Evolutionary conservation across 1,284 basidiomycete species (phyloP).

Genomic region (Inonotus obliquus): DNA sequence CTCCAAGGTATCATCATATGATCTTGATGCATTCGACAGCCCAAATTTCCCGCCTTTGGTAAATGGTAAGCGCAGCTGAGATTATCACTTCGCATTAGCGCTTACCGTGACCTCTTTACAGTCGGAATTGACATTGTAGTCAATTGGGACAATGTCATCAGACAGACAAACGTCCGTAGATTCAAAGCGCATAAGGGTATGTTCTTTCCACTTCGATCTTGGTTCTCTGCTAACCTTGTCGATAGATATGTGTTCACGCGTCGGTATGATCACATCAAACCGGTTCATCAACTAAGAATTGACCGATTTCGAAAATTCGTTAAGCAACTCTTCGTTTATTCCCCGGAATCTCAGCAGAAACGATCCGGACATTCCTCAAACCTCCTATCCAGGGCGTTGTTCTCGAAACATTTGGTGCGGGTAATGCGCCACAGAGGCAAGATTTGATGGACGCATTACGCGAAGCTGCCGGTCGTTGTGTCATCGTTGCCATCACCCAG

Average conservation of each 20-base stretch:
- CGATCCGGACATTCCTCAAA: slow-evolving; percentile 67
- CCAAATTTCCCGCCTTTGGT: slow-evolving; percentile 85
- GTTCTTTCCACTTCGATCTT: slow-evolving; percentile 14
- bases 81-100: neutral
- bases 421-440: slow-evolving; percentile 72
- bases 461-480: slow-evolving; percentile 76
- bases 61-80: slow-evolving; percentile 46
- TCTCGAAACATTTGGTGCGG: slow-evolving; percentile 86
- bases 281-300: neutral
- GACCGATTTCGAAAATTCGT: neutral
- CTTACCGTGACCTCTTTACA: slow-evolving; percentile 22
- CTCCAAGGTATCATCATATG: slow-evolving; percentile 82
- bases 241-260: slow-evolving; percentile 71
- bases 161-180: slow-evolving; percentile 68
- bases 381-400: slow-evolving; percentile 76
- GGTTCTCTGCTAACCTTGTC: slow-evolving; percentile 12
- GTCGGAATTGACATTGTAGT: slow-evolving; percentile 89
- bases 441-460: slow-evolving; percentile 69
- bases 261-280: slow-evolving; percentile 42
- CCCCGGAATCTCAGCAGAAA: slow-evolving; percentile 76
- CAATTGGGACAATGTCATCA: slow-evolving; percentile 80
- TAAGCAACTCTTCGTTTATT: slow-evolving; percentile 77
- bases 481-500: slow-evolving; percentile 90
- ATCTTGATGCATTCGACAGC: slow-evolving; percentile 82
- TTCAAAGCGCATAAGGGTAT: slow-evolving; percentile 80